phyloP scores from a whole-genome alignment of 2,329 filamentous ascomycete species.

The Ceratocystis ficicola region DNA sequence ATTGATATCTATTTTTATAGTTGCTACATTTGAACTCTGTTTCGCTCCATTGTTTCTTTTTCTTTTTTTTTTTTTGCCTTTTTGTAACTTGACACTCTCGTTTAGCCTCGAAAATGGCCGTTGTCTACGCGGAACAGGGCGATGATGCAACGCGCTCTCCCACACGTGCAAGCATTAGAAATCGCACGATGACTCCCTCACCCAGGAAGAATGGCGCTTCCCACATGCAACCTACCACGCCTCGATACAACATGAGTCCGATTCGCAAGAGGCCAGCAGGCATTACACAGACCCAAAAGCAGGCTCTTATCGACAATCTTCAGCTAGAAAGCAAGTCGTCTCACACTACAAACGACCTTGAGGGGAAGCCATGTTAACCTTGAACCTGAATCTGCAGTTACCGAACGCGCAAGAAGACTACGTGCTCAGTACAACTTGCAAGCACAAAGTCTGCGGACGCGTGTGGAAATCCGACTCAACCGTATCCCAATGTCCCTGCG shows the following conservation, averaged over 20 bases:
- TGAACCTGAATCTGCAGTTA: conserved; percentile 43
- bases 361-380: conserved; percentile 13
- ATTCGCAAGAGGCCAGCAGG: conserved; percentile 49
- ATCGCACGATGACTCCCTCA: conserved; percentile 27
- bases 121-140: conserved; percentile 33
- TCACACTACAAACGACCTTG: background rate
- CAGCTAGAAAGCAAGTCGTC: conserved; percentile 65
- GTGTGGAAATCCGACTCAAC: conserved; percentile 87
- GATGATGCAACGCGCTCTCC: conserved; percentile 14
- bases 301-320: conserved; percentile 76
- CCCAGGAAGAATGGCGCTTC: conserved; percentile 28
- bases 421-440: conserved; percentile 82
- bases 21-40: background rate
- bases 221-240: conserved; percentile 29
- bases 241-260: conserved; percentile 40
- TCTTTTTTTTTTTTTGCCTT: background rate
- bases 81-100: background rate
- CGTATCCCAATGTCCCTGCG: conserved; percentile 72
- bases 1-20: background rate
- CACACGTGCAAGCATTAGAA: conserved; percentile 32
- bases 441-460: conserved; percentile 69
- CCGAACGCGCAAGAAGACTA: conserved; percentile 74
- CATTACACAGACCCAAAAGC: conserved; percentile 62
- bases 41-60: background rate
- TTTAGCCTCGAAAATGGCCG: conserved; percentile 33